These are phyloP conservation scores for Suhomyces taliae DNA, from an alignment of 1,139 yeast species.

Conservation along the genomic window DNA sequence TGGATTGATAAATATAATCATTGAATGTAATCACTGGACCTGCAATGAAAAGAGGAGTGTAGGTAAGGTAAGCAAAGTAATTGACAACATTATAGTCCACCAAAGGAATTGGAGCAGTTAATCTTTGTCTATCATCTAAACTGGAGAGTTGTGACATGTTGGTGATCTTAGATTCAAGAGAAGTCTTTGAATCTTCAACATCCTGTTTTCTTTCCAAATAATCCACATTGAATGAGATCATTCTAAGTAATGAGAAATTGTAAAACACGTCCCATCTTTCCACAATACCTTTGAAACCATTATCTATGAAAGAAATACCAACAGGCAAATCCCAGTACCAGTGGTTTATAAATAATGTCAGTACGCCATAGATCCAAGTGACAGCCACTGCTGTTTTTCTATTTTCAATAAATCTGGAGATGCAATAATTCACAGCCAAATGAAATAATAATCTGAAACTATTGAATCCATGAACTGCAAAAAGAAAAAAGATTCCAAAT, in stretches of 20 bases:
- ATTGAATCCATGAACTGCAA: conserved; percentile 80
- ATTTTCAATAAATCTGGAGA: conserved; percentile 47
- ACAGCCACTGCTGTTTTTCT: conserved; percentile 30
- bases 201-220: conserved; percentile 49
- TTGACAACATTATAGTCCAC: conserved; percentile 60
- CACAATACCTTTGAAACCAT: conserved; percentile 68
- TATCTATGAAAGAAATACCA: conserved; percentile 54
- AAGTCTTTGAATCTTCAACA: neutral
- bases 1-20: conserved; percentile 78
- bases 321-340: conserved; percentile 54
- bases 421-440: conserved; percentile 50
- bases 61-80: conserved; percentile 73
- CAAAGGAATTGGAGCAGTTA: conserved; percentile 61
- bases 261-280: conserved; percentile 94
- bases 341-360: conserved; percentile 76
- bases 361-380: conserved; percentile 80
- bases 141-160: conserved; percentile 14
- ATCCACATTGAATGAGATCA: conserved; percentile 83
- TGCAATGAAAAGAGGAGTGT: conserved; percentile 89
- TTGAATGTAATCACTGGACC: conserved; percentile 95
- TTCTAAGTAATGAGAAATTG: conserved; percentile 82
- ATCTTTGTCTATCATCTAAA: conserved; percentile 64
- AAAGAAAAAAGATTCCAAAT: conserved; percentile 70
- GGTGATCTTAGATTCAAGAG: conserved; percentile 5
- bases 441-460: conserved; percentile 60